Conservation (phyloP, 2,329 filamentous ascomycete species). For the Aspergillus costaricaensis region DNA sequence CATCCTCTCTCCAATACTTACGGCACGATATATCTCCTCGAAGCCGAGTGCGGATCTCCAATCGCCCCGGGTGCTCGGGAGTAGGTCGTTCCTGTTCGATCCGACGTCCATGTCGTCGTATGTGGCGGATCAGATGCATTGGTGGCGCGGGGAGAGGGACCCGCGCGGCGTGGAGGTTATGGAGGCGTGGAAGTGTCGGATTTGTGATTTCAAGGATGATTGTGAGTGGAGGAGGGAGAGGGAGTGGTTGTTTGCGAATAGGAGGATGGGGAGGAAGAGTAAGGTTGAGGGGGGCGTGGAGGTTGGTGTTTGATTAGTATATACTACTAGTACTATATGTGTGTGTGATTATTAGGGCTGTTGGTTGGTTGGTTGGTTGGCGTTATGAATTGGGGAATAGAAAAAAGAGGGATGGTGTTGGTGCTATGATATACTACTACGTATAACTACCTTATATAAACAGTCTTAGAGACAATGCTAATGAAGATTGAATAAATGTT, state of each 20-base stretch:
- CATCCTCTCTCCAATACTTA: constrained; percentile 47
- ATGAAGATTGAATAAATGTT: no score
- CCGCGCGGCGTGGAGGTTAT: constrained; percentile 76
- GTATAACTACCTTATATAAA: not conserved
- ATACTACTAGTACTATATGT: no score
- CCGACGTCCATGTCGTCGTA: constrained; percentile 64
- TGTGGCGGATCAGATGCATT: constrained; percentile 70
- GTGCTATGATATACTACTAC: not conserved
- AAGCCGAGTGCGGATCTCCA: constrained; percentile 27
- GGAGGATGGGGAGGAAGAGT: constrained; percentile 23
- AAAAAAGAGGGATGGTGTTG: not conserved
- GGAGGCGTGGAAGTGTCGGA: constrained; percentile 84
- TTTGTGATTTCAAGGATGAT: constrained; percentile 76
- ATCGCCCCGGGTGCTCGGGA: constrained; percentile 49
- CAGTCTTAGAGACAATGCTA: no score
- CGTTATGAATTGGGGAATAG: not conserved
- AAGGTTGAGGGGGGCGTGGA: not conserved
- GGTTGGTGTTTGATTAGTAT: not conserved
- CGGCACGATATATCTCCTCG: constrained; percentile 47
- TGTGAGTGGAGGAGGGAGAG: constrained; percentile 77
- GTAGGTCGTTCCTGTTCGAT: constrained; percentile 67
- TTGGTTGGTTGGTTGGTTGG: not conserved
- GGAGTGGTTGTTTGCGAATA: constrained; percentile 58
- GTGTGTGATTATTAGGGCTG: not conserved
- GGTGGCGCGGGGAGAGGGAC: constrained; percentile 79